Percentiles rank a stretch among this genome's conserved stretches.
These are phyloP conservation scores for Fusarium sp. DNA, from an alignment of 2,329 filamentous ascomycete species.

Conservation along the genomic window DNA sequence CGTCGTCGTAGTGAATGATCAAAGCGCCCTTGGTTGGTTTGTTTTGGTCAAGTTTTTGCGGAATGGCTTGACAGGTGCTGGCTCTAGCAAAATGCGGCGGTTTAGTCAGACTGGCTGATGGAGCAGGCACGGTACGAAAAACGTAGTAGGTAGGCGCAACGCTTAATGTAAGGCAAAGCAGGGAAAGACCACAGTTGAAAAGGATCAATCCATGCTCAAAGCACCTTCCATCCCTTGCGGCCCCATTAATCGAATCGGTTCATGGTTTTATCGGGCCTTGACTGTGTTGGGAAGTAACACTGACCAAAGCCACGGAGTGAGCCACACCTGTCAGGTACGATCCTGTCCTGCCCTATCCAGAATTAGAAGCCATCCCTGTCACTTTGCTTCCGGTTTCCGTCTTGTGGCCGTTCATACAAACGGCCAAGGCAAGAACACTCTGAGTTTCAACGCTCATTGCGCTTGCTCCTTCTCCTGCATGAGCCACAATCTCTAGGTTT, in stretches of 20 bases:
- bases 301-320: background rate
- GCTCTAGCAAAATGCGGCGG: background rate
- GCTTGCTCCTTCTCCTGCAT: background rate
- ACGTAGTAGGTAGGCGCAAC: background rate
- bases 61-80: background rate
- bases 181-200: background rate
- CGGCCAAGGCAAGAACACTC: background rate
- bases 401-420: background rate
- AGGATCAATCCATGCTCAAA: background rate
- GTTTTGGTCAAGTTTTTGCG: slow-evolving; percentile 1
- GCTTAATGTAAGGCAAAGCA: background rate
- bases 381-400: background rate
- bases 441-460: background rate
- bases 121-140: background rate
- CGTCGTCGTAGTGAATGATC: background rate
- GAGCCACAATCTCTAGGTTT: background rate
- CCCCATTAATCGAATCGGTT: slow-evolving; percentile 2
- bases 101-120: slow-evolving; percentile 4
- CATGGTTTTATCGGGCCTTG: background rate
- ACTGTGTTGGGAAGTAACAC: background rate
- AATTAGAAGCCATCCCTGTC: slow-evolving; percentile 19
- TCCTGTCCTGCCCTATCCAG: slow-evolving; percentile 9
- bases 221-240: background rate
- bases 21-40: background rate
- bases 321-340: slow-evolving; percentile 1